phyloP scores from a whole-genome alignment of 129 eudicot species.

The Flaveria linearis region DNA sequence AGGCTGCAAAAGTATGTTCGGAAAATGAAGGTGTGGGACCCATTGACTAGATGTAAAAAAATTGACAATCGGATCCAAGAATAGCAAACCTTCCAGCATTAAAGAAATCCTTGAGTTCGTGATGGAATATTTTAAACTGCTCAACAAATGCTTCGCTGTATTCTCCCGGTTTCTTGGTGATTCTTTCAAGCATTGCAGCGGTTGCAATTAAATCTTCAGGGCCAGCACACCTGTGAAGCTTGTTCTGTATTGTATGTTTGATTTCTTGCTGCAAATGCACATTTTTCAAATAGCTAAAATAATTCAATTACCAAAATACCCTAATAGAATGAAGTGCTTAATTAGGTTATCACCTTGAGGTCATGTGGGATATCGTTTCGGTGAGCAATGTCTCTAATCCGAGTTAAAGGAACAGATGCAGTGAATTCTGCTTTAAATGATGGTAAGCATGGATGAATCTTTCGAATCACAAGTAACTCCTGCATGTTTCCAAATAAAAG shows the following conservation, averaged over 20 bases:
- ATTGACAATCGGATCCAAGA: slow-evolving; percentile 4
- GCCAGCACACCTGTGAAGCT: slow-evolving; percentile 94
- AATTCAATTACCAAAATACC: slow-evolving; percentile 5
- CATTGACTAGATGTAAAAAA: neutral
- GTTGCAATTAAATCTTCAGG: slow-evolving; percentile 97
- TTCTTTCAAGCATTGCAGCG: slow-evolving; percentile 89
- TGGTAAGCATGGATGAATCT: slow-evolving; percentile 93
- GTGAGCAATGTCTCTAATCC: slow-evolving; percentile 95
- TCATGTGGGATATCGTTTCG: slow-evolving; percentile 93
- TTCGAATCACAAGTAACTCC: slow-evolving; percentile 88
- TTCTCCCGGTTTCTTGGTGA: slow-evolving; percentile 80
- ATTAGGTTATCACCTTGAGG: slow-evolving; percentile 63
- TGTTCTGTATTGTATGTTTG: slow-evolving; percentile 98
- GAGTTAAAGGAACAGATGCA: slow-evolving; percentile 93
- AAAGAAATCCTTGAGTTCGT: slow-evolving; percentile 92
- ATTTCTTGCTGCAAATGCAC: slow-evolving; percentile 78
- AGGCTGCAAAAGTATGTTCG: slow-evolving; percentile 58
- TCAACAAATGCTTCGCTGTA: slow-evolving; percentile 83
- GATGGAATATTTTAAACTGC: slow-evolving; percentile 88
- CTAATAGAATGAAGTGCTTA: neutral
- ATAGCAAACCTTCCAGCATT: slow-evolving; percentile 85
- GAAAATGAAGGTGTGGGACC: slow-evolving; percentile 7
- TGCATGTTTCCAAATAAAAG: slow-evolving; percentile 40
- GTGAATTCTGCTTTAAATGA: slow-evolving; percentile 97
- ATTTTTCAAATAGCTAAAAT: slow-evolving; percentile 12